Percentiles rank a stretch among this genome's conserved stretches.
phyloP scores from a whole-genome alignment of 177 flowering plant genomes.

The Tripterygium wilfordii region DNA sequence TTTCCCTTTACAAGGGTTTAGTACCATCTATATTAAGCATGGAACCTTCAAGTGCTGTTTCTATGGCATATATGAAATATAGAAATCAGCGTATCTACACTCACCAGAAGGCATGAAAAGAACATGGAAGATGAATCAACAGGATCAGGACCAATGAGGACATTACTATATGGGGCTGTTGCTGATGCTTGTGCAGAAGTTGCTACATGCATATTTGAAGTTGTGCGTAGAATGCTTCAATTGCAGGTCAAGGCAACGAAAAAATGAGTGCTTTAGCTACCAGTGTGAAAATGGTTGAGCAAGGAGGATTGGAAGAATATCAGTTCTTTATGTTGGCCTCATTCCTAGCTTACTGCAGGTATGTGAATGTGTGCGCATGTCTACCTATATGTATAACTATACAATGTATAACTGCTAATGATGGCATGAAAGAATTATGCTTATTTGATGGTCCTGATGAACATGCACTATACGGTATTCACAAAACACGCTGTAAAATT shows the following conservation, averaged over 20 bases:
- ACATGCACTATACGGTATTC: too few species aligned
- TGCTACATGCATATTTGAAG: constrained; percentile 95
- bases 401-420: too few species aligned
- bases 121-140: constrained; percentile 42
- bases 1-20: constrained; percentile 89
- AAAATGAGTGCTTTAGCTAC: constrained; percentile 77
- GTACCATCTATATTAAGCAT: constrained; percentile 81
- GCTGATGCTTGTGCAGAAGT: constrained; percentile 97
- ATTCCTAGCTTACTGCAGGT: constrained; percentile 71
- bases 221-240: constrained; percentile 89
- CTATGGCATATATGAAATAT: constrained; percentile 87
- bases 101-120: constrained; percentile 86
- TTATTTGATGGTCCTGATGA: too few species aligned
- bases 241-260: constrained; percentile 74
- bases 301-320: constrained; percentile 61
- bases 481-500: too few species aligned
- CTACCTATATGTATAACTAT: too few species aligned
- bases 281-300: constrained; percentile 59
- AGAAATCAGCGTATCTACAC: constrained; percentile 80
- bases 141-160: constrained; percentile 66
- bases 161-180: constrained; percentile 83
- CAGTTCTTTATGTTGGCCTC: constrained; percentile 61
- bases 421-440: too few species aligned
- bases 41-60: constrained; percentile 96
- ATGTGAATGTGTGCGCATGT: neutral